Evolutionary conservation across 805 yeast species (phyloP).

Genomic region (Ogataea philodendri): DNA sequence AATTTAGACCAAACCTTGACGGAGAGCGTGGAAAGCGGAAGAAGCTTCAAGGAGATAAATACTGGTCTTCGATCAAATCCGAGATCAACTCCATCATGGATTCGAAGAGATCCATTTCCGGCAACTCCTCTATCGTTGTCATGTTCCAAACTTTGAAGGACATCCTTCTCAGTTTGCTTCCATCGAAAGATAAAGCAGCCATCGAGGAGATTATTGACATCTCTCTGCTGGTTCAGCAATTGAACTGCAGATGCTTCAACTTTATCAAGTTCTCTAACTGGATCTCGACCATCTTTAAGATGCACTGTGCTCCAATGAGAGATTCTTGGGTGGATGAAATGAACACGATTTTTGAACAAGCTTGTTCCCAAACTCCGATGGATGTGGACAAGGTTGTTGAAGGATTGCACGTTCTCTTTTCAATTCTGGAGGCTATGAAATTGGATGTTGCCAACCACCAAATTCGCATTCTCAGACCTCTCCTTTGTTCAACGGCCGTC

Average conservation of each 20-base stretch:
- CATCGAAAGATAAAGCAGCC: constrained; percentile 65
- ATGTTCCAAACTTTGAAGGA: constrained; percentile 77
- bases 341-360: constrained; percentile 55
- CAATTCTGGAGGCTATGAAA: constrained; percentile 90
- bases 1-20: constrained; percentile 86
- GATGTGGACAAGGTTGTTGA: constrained; percentile 53
- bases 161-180: constrained; percentile 70
- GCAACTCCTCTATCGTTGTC: constrained; percentile 48
- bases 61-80: constrained; percentile 73
- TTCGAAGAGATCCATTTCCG: constrained; percentile 15
- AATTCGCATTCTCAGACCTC: constrained; percentile 80
- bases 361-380: constrained; percentile 27
- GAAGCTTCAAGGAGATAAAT: constrained; percentile 70
- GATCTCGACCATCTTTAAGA: constrained; percentile 75
- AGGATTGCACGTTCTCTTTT: constrained; percentile 74
- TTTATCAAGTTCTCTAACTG: constrained; percentile 68
- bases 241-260: constrained; percentile 67
- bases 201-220: constrained; percentile 75
- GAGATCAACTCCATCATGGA: constrained; percentile 52
- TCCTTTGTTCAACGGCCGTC: constrained; percentile 79
- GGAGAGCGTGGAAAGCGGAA: constrained; percentile 87
- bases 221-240: constrained; percentile 72
- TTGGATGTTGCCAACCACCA: constrained; percentile 94
- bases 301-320: constrained; percentile 95
- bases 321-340: constrained; percentile 86